Base-by-base conservation (phyloP, 106 monocot genomes). In the Chionographis japonica region DNA sequence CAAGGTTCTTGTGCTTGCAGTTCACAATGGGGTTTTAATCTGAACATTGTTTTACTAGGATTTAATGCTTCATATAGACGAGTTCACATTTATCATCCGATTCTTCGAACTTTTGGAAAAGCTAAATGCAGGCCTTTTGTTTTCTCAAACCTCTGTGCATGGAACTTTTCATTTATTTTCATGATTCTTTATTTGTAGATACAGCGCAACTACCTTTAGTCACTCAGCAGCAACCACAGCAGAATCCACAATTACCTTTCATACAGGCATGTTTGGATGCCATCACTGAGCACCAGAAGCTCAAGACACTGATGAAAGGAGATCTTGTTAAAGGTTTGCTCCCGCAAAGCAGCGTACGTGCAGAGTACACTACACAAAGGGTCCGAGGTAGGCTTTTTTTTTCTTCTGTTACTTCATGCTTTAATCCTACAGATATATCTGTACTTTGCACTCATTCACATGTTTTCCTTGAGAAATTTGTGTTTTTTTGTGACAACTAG, bases 291-390 rank as follows among this genome's bases (percentile, higher is more conserved):
- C 86, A 95, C 64, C 92, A 92, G 68, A 86, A 86, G 78, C 95
- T 95, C 14, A 89, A 92, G 54, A 70, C 89, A 50, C 72, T 95
- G 50, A 89, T 95, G 95, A 95, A 95, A 77, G 95, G 92, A 60
- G 95, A 95, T 50, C 73, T 95, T 55, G 75, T 95, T 42, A 95
- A 92, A 69, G 86, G 91, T 57, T 83, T 95, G 80, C 81, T 95
- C 4, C 86, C 86, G 43, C 89, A 84, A 58, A 84, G 88, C 54
- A 87, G 74, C 54, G 76, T 89, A 13, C 76, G 80, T 66, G 84
- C 88, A 74, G 88, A 95, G 73, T 95, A 86, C 60, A 84, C 92
- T 18, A 81, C 86, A 17, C 74, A 81, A 68, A 88, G 92, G 51
- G 76, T 95, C 75, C 81, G 76, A 76, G 92, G 95, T 95, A 80